Evolutionary conservation across 2,329 filamentous ascomycete species (phyloP), one percentile per base, ranked within the genome.

Genomic region (Talaromyces atroroseus): DNA sequence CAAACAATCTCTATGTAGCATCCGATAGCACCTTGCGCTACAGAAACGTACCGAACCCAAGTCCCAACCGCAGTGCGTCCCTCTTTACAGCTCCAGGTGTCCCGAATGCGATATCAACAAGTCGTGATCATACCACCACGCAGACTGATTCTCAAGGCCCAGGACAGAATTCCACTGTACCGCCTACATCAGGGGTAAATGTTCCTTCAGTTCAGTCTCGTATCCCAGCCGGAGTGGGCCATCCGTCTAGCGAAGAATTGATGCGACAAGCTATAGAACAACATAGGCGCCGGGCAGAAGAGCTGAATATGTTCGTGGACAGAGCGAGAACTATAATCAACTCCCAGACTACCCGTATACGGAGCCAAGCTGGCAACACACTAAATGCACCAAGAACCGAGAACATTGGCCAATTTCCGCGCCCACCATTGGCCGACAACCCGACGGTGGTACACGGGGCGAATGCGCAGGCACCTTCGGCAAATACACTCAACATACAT

Each of bases 1-100:
- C 60, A 36, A 45, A 42, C 29, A 52, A 62, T 42, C 18, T 58
- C 10, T 54, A 58, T 20, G 26, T 49, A 34, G 50, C 60, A 10
- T 14, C 61, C 20, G 56, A 55, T 48, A 44, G 56, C 23, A 54
- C 48, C 46, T 38, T 58, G 32, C 56, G 56, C 6, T 54, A 46
- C n/a, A 58, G 56, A 48, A 42, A 52, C 45, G 32, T 50, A 44
- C 6, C 57, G 11, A 47, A 38, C 21, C 45, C 36, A 36, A 49
- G 38, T 23, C 32, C 47, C 18, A 58, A 26, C 24, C 50, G 32
- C 16, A 40, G 20, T 20, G 14, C 38, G 3, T 18, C 24, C 20
- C 6, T 14, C 14, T 45, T 20, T 3, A 36, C 53, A 16, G 48
- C 16, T 36, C 21, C 47, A 24, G 48, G 34, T 46, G 29, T 45